These are phyloP conservation scores for Rugonectria rugulosa DNA, from an alignment of 2,329 filamentous ascomycete genomes.

Conservation along the genomic window DNA sequence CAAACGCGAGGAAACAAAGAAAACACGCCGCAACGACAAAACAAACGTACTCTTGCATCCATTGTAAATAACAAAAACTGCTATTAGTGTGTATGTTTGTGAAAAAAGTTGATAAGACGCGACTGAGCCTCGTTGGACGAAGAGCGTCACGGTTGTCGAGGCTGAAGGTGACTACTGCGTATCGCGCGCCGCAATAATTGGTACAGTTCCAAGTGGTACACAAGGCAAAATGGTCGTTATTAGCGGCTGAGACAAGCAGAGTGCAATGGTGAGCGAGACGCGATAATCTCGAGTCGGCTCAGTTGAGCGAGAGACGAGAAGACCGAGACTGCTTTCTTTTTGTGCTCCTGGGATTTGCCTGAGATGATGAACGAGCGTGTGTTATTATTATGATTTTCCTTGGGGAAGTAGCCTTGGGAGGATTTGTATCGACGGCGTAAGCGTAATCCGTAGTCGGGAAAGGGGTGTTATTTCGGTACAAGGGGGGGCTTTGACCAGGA, in stretches of 20 bases:
- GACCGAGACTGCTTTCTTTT: constrained; percentile 5
- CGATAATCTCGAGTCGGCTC: constrained; percentile 18
- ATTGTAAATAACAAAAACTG: constrained; percentile 36
- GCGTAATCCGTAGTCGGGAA: constrained; percentile 37
- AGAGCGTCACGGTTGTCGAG: constrained; percentile 6
- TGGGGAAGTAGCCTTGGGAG: constrained; percentile 13
- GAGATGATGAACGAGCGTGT: constrained; percentile 14
- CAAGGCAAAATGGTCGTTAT: constrained; percentile 8
- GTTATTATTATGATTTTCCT: constrained; percentile 4
- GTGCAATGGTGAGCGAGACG: constrained; percentile 1
- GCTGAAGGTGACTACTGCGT: constrained; percentile 3
- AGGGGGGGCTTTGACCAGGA: constrained; percentile 34
- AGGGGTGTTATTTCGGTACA: constrained; percentile 38
- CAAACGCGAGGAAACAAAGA: constrained; percentile 12
- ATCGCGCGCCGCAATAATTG: constrained; percentile 22
- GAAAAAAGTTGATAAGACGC: constrained; percentile 32
- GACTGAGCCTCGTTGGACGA: constrained; percentile 20
- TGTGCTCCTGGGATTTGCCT: not conserved
- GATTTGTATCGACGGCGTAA: constrained; percentile 15
- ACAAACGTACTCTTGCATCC: constrained; percentile 46
- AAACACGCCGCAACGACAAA: constrained; percentile 11
- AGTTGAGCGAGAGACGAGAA: constrained; percentile 8
- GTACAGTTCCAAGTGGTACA: constrained; percentile 16
- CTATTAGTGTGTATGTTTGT: constrained; percentile 22
- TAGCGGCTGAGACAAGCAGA: constrained; percentile 4